These are phyloP conservation scores for Flaveria trinervia DNA, from an alignment of 129 eudicot genomes.

Conservation along the genomic window DNA sequence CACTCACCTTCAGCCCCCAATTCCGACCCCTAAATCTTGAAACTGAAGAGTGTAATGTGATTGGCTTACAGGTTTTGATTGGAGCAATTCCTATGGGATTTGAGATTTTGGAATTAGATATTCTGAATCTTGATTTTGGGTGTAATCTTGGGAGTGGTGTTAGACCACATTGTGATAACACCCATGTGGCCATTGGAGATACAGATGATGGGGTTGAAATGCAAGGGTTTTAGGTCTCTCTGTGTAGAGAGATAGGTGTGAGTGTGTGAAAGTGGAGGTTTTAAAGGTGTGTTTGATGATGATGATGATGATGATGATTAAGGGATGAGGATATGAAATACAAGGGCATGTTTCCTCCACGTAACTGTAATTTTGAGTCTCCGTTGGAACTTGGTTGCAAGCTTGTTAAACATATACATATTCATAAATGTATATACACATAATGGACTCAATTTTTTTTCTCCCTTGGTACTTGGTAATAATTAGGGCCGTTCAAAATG, in stretches of 20 bases:
- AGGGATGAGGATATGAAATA: conserved; percentile 43
- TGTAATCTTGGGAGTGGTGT: conserved; percentile 52
- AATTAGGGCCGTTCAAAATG: no score
- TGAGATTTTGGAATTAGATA: conserved; percentile 14
- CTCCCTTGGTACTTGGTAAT: no score
- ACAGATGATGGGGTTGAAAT: neutral
- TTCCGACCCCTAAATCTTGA: conserved; percentile 37
- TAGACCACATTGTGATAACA: conserved; percentile 65
- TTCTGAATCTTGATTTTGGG: conserved; percentile 49
- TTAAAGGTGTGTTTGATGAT: no score
- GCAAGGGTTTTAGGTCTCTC: conserved; percentile 27
- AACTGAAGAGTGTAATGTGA: conserved; percentile 15
- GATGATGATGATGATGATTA: neutral
- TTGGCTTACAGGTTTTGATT: conserved; percentile 22
- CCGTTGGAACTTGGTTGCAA: conserved; percentile 17
- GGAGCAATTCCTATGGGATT: neutral
- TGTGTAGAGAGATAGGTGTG: conserved; percentile 25
- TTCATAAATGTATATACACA: neutral
- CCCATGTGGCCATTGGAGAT: conserved; percentile 60
- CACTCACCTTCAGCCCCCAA: conserved; percentile 67
- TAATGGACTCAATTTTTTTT: no score
- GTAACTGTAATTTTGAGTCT: conserved; percentile 20
- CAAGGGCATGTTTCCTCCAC: conserved; percentile 46
- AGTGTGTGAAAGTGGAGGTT: neutral
- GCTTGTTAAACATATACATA: neutral